phyloP scores from a whole-genome alignment of 176 grass and related monocot genomes.

The Metroxylon sagu region DNA sequence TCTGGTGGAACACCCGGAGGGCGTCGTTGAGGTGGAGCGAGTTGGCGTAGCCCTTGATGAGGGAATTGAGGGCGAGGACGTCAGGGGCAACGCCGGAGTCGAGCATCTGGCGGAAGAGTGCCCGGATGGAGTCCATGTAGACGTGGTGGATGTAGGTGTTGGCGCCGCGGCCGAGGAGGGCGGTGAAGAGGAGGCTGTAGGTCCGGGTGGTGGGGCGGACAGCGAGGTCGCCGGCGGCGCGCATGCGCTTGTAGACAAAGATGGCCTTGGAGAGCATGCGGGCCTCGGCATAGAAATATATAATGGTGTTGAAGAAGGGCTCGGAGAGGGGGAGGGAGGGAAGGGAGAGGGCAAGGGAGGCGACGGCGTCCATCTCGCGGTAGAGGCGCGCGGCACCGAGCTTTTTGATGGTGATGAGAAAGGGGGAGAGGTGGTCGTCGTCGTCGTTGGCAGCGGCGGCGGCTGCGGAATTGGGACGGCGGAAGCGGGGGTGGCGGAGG shows the following conservation, averaged over 20 bases:
- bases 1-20: conserved; percentile 76
- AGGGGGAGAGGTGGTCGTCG: conserved; percentile 33
- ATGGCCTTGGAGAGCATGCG: conserved; percentile 61
- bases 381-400: conserved; percentile 51
- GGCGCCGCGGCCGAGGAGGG: conserved; percentile 42
- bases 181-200: conserved; percentile 75
- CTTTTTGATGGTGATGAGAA: conserved; percentile 52
- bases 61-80: conserved; percentile 52
- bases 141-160: conserved; percentile 65
- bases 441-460: conserved; percentile 23
- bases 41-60: conserved; percentile 62
- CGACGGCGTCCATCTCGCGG: conserved; percentile 55
- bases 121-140: conserved; percentile 68
- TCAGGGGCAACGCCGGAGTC: conserved; percentile 58
- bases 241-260: conserved; percentile 87
- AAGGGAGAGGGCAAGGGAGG: conserved; percentile 52
- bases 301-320: conserved; percentile 36
- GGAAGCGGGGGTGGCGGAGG: conserved; percentile 41
- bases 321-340: conserved; percentile 37
- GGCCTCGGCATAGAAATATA: conserved; percentile 81
- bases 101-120: conserved; percentile 82
- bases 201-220: conserved; percentile 47
- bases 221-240: conserved; percentile 36
- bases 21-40: conserved; percentile 79
- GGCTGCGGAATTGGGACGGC: conserved; percentile 44